Conservation (phyloP, 2,329 filamentous ascomycete species). For the Ophiocordyceps polyrhachis-furcata region DNA sequence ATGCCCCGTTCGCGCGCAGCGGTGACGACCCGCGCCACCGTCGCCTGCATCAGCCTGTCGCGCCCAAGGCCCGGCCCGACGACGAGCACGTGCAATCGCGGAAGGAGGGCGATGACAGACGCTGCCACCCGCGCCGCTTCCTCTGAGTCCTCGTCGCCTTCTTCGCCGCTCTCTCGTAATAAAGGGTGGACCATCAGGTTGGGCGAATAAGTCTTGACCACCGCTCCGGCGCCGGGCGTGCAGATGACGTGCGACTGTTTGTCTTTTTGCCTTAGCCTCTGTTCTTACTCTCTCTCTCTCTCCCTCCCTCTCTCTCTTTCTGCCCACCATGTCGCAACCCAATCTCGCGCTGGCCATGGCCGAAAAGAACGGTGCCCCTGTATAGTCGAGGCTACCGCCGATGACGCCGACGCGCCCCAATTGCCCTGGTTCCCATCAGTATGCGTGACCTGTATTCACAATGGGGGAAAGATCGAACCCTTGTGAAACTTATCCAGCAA, state of each 20-base stretch:
- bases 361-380: constrained; percentile 93
- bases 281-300: background rate
- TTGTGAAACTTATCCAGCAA: constrained; percentile 96
- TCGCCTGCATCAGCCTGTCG: constrained; percentile 77
- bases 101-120: constrained; percentile 60
- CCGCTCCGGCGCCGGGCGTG: constrained; percentile 66
- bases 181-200: constrained; percentile 97
- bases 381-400: constrained; percentile 89
- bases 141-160: constrained; percentile 27
- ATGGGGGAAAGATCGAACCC: constrained; percentile 35
- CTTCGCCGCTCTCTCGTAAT: constrained; percentile 51
- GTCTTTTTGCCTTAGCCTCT: background rate
- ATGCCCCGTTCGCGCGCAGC: constrained; percentile 55
- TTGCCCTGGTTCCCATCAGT: constrained; percentile 43
- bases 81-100: constrained; percentile 78
- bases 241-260: constrained; percentile 85
- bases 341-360: constrained; percentile 87
- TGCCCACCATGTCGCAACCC: constrained; percentile 65
- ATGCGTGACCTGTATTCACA: background rate
- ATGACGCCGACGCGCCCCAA: constrained; percentile 84
- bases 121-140: constrained; percentile 39
- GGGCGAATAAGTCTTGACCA: constrained; percentile 95
- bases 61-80: constrained; percentile 84
- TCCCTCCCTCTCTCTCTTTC: background rate
- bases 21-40: constrained; percentile 58